These are phyloP conservation scores for Melastoma candidum DNA, from an alignment of 441 rosid species.

Conservation along the genomic window DNA sequence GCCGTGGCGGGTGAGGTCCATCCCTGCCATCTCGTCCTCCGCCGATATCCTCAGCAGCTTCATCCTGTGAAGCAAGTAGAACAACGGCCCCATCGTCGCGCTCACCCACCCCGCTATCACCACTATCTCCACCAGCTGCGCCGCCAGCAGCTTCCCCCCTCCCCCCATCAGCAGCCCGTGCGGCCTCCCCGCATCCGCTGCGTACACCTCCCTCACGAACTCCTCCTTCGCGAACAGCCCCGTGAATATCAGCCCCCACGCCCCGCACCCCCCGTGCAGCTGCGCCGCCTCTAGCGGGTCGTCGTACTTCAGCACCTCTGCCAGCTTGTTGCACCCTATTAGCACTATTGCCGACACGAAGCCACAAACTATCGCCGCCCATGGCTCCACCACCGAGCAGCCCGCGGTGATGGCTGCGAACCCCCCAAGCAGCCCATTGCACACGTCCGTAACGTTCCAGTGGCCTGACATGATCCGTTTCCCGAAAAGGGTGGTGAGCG, in stretches of 20 bases:
- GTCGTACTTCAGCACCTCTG: constrained; percentile 42
- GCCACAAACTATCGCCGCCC: constrained; percentile 82
- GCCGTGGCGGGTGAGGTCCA: constrained; percentile 82
- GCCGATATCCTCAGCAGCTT: constrained; percentile 53
- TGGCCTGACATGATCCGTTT: constrained; percentile 62
- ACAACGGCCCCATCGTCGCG: constrained; percentile 73
- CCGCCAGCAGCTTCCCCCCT: constrained; percentile 66
- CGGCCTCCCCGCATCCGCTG: constrained; percentile 19
- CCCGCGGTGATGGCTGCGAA: constrained; percentile 76
- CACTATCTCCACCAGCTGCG: constrained; percentile 57
- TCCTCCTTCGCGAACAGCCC: constrained; percentile 57
- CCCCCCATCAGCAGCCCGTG: constrained; percentile 84
- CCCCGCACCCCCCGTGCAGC: constrained; percentile 85
- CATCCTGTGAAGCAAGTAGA: constrained; percentile 40
- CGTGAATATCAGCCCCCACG: constrained; percentile 77
- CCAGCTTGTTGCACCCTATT: constrained; percentile 57
- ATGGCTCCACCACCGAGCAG: constrained; percentile 78
- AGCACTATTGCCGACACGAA: constrained; percentile 56
- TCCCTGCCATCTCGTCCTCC: constrained; percentile 71
- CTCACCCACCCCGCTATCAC: constrained; percentile 79
- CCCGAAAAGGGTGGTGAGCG: constrained; percentile 66
- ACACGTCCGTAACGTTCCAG: constrained; percentile 83
- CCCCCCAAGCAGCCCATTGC: constrained; percentile 81
- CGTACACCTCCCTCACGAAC: constrained; percentile 50
- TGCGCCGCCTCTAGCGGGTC: constrained; percentile 84